These are phyloP conservation scores for Spergularia bocconei DNA, from an alignment of 148 eudicot genomes.

Conservation along the genomic window DNA sequence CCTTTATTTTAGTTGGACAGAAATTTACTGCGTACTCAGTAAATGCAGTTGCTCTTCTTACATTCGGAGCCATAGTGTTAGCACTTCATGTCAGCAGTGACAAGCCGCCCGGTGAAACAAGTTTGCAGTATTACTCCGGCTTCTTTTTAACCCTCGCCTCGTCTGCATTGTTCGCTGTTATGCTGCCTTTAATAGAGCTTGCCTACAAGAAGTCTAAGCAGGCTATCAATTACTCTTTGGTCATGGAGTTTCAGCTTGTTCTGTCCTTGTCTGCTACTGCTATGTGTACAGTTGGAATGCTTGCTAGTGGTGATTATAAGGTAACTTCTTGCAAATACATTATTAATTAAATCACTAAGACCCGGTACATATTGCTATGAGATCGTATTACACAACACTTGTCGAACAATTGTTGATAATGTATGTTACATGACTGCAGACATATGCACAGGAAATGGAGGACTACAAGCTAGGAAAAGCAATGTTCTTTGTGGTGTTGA, in stretches of 20 bases:
- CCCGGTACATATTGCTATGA: no score
- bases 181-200: constrained; percentile 61
- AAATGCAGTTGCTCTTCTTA: constrained; percentile 52
- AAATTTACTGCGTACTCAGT: constrained; percentile 55
- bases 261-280: constrained; percentile 51
- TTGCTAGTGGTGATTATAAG: constrained; percentile 48
- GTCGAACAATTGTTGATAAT: neutral
- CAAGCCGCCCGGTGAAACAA: constrained; percentile 39
- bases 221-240: constrained; percentile 40
- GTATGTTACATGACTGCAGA: constrained; percentile 32
- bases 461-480: constrained; percentile 42
- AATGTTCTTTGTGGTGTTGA: constrained; percentile 39
- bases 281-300: constrained; percentile 52
- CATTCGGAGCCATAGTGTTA: constrained; percentile 51
- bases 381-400: neutral
- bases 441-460: constrained; percentile 43
- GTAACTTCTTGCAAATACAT: constrained; percentile 31
- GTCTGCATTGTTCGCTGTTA: constrained; percentile 43
- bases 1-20: constrained; percentile 48
- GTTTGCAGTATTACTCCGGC: constrained; percentile 37
- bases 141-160: constrained; percentile 51
- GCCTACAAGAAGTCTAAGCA: constrained; percentile 43
- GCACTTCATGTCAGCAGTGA: constrained; percentile 54
- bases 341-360: no score
- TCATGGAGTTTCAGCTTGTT: constrained; percentile 65